A percentile compares a stretch with the other conserved stretches of the same genome.
Evolutionary conservation across 1,139 yeast species (phyloP).

Genomic region (Taiozyma sp.): DNA sequence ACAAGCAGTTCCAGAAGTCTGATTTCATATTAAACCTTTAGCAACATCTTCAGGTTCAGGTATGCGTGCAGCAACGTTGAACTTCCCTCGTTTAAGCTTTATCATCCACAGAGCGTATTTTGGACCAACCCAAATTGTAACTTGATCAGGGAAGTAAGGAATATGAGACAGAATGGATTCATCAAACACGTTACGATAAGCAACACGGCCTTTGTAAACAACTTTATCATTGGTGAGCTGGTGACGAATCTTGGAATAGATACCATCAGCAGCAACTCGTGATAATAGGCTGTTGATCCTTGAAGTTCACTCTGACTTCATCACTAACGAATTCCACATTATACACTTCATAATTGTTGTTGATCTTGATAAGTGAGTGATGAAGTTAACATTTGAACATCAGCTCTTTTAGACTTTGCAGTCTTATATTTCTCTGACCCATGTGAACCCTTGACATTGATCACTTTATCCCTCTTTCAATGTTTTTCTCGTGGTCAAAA

Average conservation of each 20-base stretch:
- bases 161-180: constrained; percentile 6
- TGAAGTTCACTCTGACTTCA: constrained; percentile 6
- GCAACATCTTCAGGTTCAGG: constrained; percentile 9
- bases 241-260: constrained; percentile 12
- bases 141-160: constrained; percentile 9
- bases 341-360: constrained; percentile 2
- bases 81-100: constrained; percentile 5
- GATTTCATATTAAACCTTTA: no score
- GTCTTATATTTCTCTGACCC: constrained; percentile 1
- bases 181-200: constrained; percentile 13
- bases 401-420: constrained; percentile 11
- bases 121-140: constrained; percentile 12
- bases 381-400: constrained; percentile 8
- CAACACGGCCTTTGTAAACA: constrained; percentile 12
- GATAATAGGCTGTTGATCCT: constrained; percentile 4
- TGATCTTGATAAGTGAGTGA: constrained; percentile 5
- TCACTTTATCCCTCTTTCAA: constrained; percentile 11
- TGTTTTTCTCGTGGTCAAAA: constrained; percentile 6
- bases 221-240: constrained; percentile 11
- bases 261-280: constrained; percentile 14
- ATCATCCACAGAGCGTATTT: constrained; percentile 12
- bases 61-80: constrained; percentile 13
- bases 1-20: no score
- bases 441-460: background rate
- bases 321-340: constrained; percentile 4